Percentiles rank a stretch among this genome's conserved stretches.
These are phyloP conservation scores for Plenodomus lindquistii DNA, from an alignment of 2,329 filamentous ascomycete species.

Conservation along the genomic window DNA sequence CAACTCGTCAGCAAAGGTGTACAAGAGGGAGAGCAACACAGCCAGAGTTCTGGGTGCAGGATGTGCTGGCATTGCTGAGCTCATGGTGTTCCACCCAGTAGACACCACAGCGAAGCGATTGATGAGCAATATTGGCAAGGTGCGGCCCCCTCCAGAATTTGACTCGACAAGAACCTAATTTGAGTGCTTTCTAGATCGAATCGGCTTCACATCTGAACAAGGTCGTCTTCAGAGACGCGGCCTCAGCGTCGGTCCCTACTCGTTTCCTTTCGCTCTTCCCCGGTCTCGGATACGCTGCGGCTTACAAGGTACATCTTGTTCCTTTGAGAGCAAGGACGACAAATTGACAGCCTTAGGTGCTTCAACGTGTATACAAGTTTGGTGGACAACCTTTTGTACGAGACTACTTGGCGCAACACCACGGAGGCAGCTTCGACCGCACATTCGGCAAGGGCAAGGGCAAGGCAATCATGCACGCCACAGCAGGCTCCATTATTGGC, in stretches of 20 bases:
- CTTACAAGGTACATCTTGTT: conserved; percentile 74
- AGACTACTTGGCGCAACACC: conserved; percentile 81
- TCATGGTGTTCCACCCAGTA: conserved; percentile 79
- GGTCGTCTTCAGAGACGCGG: conserved; percentile 93
- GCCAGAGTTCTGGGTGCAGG: conserved; percentile 91
- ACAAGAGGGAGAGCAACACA: conserved; percentile 84
- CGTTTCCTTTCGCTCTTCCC: conserved; percentile 98
- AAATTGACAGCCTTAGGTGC: conserved; percentile 58
- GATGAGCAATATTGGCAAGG: conserved; percentile 94
- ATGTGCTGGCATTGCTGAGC: conserved; percentile 88
- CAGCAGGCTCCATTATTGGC: conserved; percentile 90
- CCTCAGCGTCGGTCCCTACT: conserved; percentile 66
- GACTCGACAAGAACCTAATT: conserved; percentile 7
- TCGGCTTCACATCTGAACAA: conserved; percentile 72
- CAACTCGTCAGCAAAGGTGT: conserved; percentile 58
- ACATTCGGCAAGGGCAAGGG: conserved; percentile 96
- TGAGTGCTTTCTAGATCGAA: conserved; percentile 52
- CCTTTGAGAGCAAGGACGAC: background rate
- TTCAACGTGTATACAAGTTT: conserved; percentile 98
- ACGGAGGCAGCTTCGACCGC: conserved; percentile 80
- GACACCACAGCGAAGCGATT: conserved; percentile 98
- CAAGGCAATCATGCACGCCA: conserved; percentile 97
- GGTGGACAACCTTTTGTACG: conserved; percentile 94
- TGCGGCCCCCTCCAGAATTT: conserved; percentile 40
- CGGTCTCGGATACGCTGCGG: conserved; percentile 93